Evolutionary conservation across 208 protist species (phyloP).

Genomic region (Strigomonas galati): DNA sequence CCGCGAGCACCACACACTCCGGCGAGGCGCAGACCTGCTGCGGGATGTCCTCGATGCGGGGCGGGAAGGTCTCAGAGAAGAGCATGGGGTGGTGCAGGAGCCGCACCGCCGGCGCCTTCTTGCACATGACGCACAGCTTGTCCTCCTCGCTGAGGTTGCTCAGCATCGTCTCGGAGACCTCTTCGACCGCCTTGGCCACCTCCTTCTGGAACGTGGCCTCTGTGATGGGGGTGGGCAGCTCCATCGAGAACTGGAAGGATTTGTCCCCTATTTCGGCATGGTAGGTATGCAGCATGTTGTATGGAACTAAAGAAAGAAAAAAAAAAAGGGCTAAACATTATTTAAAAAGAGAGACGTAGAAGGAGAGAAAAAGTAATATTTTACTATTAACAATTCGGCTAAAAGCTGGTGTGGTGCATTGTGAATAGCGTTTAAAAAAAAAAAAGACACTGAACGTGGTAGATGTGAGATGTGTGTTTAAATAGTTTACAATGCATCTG

Average conservation of each 20-base stretch:
- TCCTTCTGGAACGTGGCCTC: constrained; percentile 32
- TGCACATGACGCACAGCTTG: constrained; percentile 37
- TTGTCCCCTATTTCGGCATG: constrained; percentile 50
- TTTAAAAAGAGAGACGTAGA: background rate
- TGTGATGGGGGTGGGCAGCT: constrained; percentile 32
- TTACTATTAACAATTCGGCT: background rate
- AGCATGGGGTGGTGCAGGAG: constrained; percentile 66
- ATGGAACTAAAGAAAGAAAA: constrained; percentile 1
- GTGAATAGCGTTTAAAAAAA: constrained; percentile 4
- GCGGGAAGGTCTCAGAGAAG: constrained; percentile 37
- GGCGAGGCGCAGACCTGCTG: constrained; percentile 37
- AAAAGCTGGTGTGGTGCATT: too few relatives aligned
- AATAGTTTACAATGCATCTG: background rate
- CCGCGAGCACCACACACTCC: constrained; percentile 31
- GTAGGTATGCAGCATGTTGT: constrained; percentile 56
- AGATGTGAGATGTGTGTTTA: too few relatives aligned
- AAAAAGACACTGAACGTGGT: background rate
- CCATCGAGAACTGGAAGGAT: constrained; percentile 47
- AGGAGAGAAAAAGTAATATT: constrained; percentile 2
- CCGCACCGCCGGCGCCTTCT: constrained; percentile 26
- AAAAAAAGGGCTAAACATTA: background rate
- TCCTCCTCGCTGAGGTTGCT: constrained; percentile 37
- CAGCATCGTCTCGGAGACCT: constrained; percentile 43
- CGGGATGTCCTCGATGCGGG: constrained; percentile 51
- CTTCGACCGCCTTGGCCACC: constrained; percentile 28